Conservation (phyloP, 116 monocot species). For the Dioscorea cayenensis region DNA sequence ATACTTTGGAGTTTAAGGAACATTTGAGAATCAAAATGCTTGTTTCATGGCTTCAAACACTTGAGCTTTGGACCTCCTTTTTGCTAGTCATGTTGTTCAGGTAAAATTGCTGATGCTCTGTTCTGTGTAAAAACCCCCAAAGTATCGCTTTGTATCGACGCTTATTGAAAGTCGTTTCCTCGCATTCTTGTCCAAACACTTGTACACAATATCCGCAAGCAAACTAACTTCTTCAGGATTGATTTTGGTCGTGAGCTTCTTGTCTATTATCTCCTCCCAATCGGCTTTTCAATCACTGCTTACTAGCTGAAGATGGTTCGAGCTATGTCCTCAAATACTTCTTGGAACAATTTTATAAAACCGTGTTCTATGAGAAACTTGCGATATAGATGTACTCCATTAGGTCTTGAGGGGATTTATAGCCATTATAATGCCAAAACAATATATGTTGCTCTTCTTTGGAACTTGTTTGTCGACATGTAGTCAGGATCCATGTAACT, state of each 20-base stretch:
- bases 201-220: slow-evolving; percentile 63
- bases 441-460: slow-evolving; percentile 89
- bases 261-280: slow-evolving; percentile 91
- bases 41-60: neutral
- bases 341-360: neutral
- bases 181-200: slow-evolving; percentile 62
- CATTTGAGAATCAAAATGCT: neutral
- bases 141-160: slow-evolving; percentile 26
- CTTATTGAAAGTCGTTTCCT: slow-evolving; percentile 63
- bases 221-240: slow-evolving; percentile 34
- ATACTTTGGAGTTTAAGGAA: too few species aligned
- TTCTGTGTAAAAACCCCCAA: slow-evolving; percentile 33
- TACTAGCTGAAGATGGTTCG: slow-evolving; percentile 39
- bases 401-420: slow-evolving; percentile 92
- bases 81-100: slow-evolving; percentile 38
- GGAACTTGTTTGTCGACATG: slow-evolving; percentile 77
- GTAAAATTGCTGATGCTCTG: slow-evolving; percentile 57
- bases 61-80: neutral
- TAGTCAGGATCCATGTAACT: slow-evolving; percentile 97
- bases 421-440: slow-evolving; percentile 86
- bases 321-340: neutral
- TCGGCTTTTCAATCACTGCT: slow-evolving; percentile 64
- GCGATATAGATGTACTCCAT: slow-evolving; percentile 90
- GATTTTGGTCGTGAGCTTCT: slow-evolving; percentile 43
- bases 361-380: slow-evolving; percentile 31